Evolutionary conservation across 2,329 filamentous ascomycete species (phyloP).

Genomic region (Aspergillus tanneri): DNA sequence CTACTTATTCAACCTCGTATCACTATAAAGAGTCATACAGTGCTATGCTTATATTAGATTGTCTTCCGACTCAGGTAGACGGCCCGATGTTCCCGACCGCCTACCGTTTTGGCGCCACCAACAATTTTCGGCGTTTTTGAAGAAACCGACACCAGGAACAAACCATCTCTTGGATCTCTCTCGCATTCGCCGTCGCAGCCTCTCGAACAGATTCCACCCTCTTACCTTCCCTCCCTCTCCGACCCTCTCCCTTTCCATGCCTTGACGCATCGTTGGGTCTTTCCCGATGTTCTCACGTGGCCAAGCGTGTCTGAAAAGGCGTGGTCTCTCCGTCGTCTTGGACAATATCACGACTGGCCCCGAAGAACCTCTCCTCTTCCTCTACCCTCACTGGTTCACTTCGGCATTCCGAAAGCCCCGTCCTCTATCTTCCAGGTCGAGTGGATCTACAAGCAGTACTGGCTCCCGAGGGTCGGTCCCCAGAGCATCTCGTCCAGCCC

Average conservation of each 20-base stretch:
- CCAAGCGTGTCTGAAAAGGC: slow-evolving; percentile 42
- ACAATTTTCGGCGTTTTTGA: not conserved
- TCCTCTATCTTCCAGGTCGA: slow-evolving; percentile 17
- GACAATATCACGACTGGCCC: slow-evolving; percentile 38
- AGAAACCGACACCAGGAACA: not conserved
- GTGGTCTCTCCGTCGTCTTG: slow-evolving; percentile 35
- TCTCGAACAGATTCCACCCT: slow-evolving; percentile 1
- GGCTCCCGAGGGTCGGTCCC: not conserved
- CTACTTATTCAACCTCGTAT: no score
- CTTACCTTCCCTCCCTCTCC: slow-evolving; percentile 6
- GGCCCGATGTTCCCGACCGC: not conserved
- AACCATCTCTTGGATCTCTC: not conserved
- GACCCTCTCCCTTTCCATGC: slow-evolving; percentile 15
- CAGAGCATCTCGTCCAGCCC: slow-evolving; percentile 2
- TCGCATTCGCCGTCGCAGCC: no score
- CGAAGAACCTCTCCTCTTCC: slow-evolving; percentile 47
- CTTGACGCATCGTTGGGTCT: slow-evolving; percentile 14
- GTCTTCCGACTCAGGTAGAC: no score
- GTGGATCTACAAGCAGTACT: slow-evolving; percentile 4
- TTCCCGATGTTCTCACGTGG: slow-evolving; percentile 46
- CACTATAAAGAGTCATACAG: no score
- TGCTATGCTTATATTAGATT: no score
- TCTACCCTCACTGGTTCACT: slow-evolving; percentile 45
- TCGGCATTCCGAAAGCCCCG: slow-evolving; percentile 27
- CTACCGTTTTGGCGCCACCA: not conserved